Base-by-base conservation (phyloP, 345 rosid genomes). In the Murraya paniculata region DNA sequence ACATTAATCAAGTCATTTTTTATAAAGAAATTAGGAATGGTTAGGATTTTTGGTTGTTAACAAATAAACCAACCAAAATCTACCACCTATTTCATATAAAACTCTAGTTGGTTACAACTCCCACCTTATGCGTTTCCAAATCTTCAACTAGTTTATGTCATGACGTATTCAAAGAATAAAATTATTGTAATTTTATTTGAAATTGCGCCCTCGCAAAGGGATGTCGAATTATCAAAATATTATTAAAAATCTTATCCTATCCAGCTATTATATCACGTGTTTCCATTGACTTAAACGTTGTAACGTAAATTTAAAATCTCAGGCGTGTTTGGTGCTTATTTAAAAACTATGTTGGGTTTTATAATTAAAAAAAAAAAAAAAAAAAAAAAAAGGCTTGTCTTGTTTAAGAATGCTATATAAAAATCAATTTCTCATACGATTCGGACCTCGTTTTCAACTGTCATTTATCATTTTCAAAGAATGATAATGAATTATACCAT, bases 31-130 rank as follows among this genome's bases (percentile, higher is more conserved):
- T 53, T 74, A 78, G 61, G 68, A 50, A 59, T 27, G 39, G 65
- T 59, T 65, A 76, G 53, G 67, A 76, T 19, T 11, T 14, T 18
- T 31, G 71, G 80, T 82, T 64, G 85, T 80, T 84, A 65, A 66
- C 22, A 41, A 73, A 82, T 78, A 22, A 69, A 82, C 84, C 85
- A 82, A 84, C 81, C 81, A 68, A n/a, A 60, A 81, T 85, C 86
- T 77, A 77, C 84, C 82, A 77, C 78, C 61, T 71, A 57, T 75
- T 24, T 14, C 35, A 24, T 38, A 74, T 70, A 73, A 56, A 71
- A 19, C 59, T n/a, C 64, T 58, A 16, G 86, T 82, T 82, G 84
- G 85, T 84, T 82, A 72, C 89, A 82, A 77, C 85, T 64, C 69
- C 88, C 80, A 45, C 79, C 72, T 31, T 79, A 18, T 66, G 30